These are phyloP conservation scores for Gynostemma pentaphyllum DNA, from an alignment of 306 rosid genomes.

Conservation along the genomic window DNA sequence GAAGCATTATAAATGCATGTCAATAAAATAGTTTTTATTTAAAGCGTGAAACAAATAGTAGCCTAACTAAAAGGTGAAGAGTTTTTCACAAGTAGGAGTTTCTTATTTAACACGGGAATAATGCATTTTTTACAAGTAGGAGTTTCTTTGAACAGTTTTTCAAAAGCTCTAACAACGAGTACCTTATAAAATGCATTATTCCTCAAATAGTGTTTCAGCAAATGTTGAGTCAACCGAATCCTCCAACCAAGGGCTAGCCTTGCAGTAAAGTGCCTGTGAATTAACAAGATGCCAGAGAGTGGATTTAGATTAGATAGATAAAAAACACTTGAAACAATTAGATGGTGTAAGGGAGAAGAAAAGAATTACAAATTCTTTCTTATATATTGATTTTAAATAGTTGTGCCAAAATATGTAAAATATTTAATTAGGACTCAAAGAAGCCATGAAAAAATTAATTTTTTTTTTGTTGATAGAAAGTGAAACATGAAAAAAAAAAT, in stretches of 20 bases:
- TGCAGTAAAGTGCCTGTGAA: constrained; percentile 73
- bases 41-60: background rate
- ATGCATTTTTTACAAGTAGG: background rate
- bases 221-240: constrained; percentile 86
- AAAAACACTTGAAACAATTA: no score
- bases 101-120: background rate
- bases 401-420: no score
- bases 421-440: no score
- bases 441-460: no score
- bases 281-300: constrained; percentile 2
- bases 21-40: no score
- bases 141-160: background rate
- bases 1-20: constrained; percentile 16
- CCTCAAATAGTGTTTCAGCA: constrained; percentile 67
- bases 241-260: constrained; percentile 97
- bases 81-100: background rate
- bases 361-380: background rate
- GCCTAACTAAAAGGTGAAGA: constrained; percentile 2
- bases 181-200: constrained; percentile 97
- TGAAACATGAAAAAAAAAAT: background rate
- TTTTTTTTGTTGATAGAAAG: no score
- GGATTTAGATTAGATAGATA: background rate
- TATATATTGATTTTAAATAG: no score
- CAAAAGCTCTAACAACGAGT: constrained; percentile 6
- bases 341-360: background rate